A percentile compares a stretch with the other conserved stretches of the same genome.
Evolutionary conservation across 768 basidiomycete genomes (phyloP).

Genomic region (Calocera cornea): DNA sequence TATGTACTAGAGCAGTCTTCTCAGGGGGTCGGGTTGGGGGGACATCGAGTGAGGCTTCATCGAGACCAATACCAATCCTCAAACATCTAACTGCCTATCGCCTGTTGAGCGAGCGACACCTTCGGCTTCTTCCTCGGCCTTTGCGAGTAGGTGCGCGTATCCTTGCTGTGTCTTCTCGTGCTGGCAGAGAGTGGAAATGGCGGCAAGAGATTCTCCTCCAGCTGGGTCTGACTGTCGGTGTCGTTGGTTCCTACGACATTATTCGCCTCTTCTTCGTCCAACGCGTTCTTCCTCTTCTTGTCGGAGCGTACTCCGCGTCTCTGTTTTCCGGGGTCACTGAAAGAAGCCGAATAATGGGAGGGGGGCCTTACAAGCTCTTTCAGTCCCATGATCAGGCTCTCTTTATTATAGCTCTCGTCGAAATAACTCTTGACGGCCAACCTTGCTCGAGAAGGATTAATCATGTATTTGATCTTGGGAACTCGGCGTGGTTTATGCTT

Average conservation of each 20-base stretch:
- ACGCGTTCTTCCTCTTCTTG: not conserved
- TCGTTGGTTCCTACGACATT: not conserved
- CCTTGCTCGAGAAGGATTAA: constrained; percentile 13
- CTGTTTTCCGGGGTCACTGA: not conserved
- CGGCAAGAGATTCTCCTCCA: not conserved
- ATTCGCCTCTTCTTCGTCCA: not conserved
- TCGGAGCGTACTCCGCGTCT: not conserved
- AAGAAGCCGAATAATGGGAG: not conserved
- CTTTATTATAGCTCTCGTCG: constrained; percentile 17
- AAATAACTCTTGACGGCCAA: constrained; percentile 26
- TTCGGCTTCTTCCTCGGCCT: not conserved
- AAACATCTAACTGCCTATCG: not conserved
- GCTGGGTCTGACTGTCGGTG: not conserved
- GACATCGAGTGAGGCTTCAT: too few relatives aligned
- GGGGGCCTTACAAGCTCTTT: not conserved
- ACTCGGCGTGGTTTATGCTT: not conserved
- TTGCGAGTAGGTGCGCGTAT: not conserved
- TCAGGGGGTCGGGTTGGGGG: too few relatives aligned
- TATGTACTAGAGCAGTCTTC: too few relatives aligned
- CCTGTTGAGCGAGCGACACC: not conserved
- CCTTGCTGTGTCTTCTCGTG: not conserved
- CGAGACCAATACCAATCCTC: too few relatives aligned
- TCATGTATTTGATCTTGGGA: not conserved
- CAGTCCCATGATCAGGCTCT: not conserved
- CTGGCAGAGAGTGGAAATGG: not conserved